phyloP scores from a whole-genome alignment of 2,329 filamentous ascomycete species.

The Trichophyton benhamiae region DNA sequence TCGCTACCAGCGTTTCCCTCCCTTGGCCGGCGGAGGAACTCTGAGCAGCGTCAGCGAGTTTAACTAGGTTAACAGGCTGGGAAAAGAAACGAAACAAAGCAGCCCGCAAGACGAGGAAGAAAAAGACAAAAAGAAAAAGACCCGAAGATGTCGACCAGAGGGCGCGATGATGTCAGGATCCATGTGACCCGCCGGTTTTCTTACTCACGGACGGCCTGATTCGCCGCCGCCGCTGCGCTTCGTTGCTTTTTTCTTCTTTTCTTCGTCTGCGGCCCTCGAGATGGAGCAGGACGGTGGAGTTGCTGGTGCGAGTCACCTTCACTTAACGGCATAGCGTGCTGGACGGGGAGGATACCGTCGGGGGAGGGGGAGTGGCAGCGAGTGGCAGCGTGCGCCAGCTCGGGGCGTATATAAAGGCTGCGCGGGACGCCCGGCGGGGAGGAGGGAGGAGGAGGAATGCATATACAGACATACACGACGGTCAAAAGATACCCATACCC shows the following conservation, averaged over 20 bases:
- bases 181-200: background rate
- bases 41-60: too few relatives aligned
- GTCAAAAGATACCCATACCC: background rate
- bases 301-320: background rate
- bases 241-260: background rate
- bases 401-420: background rate
- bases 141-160: background rate
- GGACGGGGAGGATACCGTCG: background rate
- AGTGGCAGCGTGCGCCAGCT: background rate
- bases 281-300: background rate
- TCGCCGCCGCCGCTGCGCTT: background rate
- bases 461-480: too few relatives aligned
- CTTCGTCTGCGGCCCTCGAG: background rate
- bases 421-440: background rate
- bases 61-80: background rate
- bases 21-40: background rate
- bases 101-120: background rate
- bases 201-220: background rate
- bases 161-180: background rate
- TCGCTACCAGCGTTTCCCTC: background rate
- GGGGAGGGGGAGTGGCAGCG: background rate
- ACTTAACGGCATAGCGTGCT: background rate
- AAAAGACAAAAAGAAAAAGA: background rate
- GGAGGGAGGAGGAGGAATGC: background rate
- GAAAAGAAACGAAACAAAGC: too few relatives aligned